phyloP scores from a whole-genome alignment of 805 yeast genomes.

The Maudiozyma saulgeensis region DNA sequence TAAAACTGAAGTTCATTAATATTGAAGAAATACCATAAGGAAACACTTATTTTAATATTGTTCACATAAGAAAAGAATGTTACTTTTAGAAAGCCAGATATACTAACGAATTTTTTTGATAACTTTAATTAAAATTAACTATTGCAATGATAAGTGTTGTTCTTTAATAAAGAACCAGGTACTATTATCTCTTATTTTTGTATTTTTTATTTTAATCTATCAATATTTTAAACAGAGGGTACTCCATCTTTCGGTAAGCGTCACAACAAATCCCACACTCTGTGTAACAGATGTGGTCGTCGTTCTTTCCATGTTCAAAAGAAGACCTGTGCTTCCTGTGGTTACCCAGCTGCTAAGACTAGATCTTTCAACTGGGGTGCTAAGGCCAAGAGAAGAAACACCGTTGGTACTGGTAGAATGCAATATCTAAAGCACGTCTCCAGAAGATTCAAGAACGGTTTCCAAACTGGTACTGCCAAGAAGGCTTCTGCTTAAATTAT shows the following conservation, averaged over 20 bases:
- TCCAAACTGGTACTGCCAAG: slow-evolving; percentile 62
- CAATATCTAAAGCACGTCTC: slow-evolving; percentile 92
- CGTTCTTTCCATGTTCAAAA: slow-evolving; percentile 99
- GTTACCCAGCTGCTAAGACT: slow-evolving; percentile 98
- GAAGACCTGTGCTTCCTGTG: slow-evolving; percentile 98
- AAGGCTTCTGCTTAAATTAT: slow-evolving; percentile 49
- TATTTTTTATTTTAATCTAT: background rate
- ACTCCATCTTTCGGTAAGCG: slow-evolving; percentile 99
- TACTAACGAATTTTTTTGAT: background rate
- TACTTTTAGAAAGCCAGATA: background rate
- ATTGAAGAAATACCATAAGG: too few species aligned
- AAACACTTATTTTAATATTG: too few species aligned
- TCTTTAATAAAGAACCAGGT: too few species aligned
- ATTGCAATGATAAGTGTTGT: background rate
- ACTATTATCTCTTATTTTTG: too few species aligned
- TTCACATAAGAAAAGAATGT: background rate
- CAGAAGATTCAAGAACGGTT: slow-evolving; percentile 97
- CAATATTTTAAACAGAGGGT: slow-evolving; percentile 58
- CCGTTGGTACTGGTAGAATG: slow-evolving; percentile 99
- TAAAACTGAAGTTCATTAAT: too few species aligned
- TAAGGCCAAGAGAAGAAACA: slow-evolving; percentile 99
- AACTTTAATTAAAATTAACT: background rate
- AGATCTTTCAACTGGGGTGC: slow-evolving; percentile 99
- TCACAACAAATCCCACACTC: slow-evolving; percentile 98
- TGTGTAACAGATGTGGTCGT: slow-evolving; percentile 98